phyloP scores from a whole-genome alignment of 495 filamentous ascomycete species.

The Talaromyces stipitatus region DNA sequence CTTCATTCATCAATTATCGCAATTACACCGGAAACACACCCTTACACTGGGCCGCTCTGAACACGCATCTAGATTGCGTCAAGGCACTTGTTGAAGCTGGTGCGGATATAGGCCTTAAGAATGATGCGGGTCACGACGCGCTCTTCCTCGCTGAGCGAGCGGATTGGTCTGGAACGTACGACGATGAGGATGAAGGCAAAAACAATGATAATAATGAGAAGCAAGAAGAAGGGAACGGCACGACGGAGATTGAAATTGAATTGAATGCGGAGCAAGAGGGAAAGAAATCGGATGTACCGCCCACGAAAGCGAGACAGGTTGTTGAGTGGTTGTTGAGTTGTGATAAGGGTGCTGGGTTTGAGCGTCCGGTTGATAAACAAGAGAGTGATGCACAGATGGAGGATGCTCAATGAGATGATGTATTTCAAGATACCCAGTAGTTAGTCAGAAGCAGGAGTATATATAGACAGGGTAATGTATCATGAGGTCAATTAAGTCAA shows the following conservation, averaged over 20 bases:
- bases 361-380: slow-evolving; percentile 11
- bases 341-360: slow-evolving; percentile 30
- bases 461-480: not conserved
- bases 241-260: slow-evolving; percentile 15
- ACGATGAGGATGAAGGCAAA: slow-evolving; percentile 29
- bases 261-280: slow-evolving; percentile 18
- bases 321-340: slow-evolving; percentile 41
- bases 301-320: slow-evolving; percentile 17
- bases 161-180: slow-evolving; percentile 27
- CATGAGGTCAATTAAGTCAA: too few species aligned
- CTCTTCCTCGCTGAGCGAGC: slow-evolving; percentile 75
- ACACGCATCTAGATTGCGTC: slow-evolving; percentile 74
- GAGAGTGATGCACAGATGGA: slow-evolving; percentile 55
- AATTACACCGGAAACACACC: slow-evolving; percentile 83
- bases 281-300: slow-evolving; percentile 12
- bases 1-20: slow-evolving; percentile 50
- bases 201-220: slow-evolving; percentile 13
- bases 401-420: slow-evolving; percentile 23
- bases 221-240: slow-evolving; percentile 26
- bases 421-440: not conserved
- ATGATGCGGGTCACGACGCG: slow-evolving; percentile 77
- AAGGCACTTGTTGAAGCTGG: slow-evolving; percentile 66
- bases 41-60: slow-evolving; percentile 85
- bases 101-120: slow-evolving; percentile 65
- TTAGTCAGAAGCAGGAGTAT: not conserved